These are phyloP conservation scores for Funneliformis geosporum DNA, from an alignment of 192 early-diverging fungal genomes.

Conservation along the genomic window DNA sequence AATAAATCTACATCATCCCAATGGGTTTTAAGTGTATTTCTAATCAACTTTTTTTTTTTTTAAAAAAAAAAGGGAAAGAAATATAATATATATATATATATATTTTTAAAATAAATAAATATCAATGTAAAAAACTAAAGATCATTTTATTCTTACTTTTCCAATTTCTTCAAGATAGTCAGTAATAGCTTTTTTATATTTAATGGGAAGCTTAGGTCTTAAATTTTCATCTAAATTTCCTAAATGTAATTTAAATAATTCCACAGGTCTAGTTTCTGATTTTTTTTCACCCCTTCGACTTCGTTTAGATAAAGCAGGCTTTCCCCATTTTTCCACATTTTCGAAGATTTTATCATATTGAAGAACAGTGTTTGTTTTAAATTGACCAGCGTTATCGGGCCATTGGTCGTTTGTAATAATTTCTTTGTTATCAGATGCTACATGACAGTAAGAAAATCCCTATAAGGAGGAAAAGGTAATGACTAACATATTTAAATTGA, in stretches of 20 bases:
- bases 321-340: constrained; percentile 10
- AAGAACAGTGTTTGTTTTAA: constrained; percentile 20
- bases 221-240: neutral
- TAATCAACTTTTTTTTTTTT: neutral
- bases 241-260: constrained; percentile 26
- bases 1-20: neutral
- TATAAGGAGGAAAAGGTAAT: neutral
- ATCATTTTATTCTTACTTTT: neutral
- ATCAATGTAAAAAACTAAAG: too few relatives aligned
- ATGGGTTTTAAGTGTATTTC: neutral
- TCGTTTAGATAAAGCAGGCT: neutral
- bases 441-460: constrained; percentile 9
- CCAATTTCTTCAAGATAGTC: constrained; percentile 26
- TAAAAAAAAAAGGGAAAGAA: too few relatives aligned
- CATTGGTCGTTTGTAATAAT: constrained; percentile 13
- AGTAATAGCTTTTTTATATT: constrained; percentile 11
- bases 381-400: constrained; percentile 1
- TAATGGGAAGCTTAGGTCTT: constrained; percentile 19
- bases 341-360: constrained; percentile 15
- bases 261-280: neutral
- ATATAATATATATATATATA: neutral
- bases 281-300: neutral
- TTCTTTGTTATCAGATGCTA: neutral
- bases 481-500: neutral
- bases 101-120: neutral